phyloP scores from a whole-genome alignment of 2,329 filamentous ascomycete species.

The Neodidymelliopsis sp. region DNA sequence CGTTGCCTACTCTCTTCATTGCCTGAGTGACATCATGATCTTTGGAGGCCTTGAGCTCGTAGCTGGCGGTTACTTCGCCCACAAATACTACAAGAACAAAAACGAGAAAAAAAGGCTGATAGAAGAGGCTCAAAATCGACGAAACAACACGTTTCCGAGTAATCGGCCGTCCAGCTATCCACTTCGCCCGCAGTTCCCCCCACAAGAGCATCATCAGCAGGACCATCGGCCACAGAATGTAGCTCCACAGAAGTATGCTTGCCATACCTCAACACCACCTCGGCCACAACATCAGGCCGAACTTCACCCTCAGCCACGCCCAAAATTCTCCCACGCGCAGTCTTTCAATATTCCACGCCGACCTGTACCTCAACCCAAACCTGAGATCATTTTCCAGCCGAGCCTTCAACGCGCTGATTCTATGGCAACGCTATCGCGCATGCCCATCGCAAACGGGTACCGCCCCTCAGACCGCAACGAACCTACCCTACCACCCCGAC shows the following conservation, averaged over 20 bases:
- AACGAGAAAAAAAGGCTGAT: slow-evolving; percentile 39
- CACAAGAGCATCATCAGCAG: slow-evolving; percentile 24
- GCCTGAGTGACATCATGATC: slow-evolving; percentile 42
- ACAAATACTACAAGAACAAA: slow-evolving; percentile 47
- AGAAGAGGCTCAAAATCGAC: slow-evolving; percentile 33
- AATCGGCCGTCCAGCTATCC: slow-evolving; percentile 24
- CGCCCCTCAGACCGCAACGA: slow-evolving; percentile 25
- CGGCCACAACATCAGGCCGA: slow-evolving; percentile 22
- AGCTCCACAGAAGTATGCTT: slow-evolving; percentile 37
- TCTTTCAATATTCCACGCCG: slow-evolving; percentile 39
- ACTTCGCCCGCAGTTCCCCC: slow-evolving; percentile 15
- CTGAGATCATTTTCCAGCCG: slow-evolving; percentile 39
- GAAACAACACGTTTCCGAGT: slow-evolving; percentile 41
- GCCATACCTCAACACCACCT: slow-evolving; percentile 24
- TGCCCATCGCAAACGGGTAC: slow-evolving; percentile 45
- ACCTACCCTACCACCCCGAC: slow-evolving; percentile 23
- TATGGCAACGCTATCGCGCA: slow-evolving; percentile 43
- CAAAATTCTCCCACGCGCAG: slow-evolving; percentile 27
- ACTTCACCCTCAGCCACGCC: slow-evolving; percentile 23
- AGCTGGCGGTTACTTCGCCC: slow-evolving; percentile 44
- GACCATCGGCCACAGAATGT: slow-evolving; percentile 21
- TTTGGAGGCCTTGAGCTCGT: slow-evolving; percentile 50
- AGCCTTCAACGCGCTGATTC: slow-evolving; percentile 42
- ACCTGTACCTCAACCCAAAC: slow-evolving; percentile 35
- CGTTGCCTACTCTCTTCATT: neutral